Conservation (phyloP, 306 rosid genomes). For the Acacia melanoxylon region DNA sequence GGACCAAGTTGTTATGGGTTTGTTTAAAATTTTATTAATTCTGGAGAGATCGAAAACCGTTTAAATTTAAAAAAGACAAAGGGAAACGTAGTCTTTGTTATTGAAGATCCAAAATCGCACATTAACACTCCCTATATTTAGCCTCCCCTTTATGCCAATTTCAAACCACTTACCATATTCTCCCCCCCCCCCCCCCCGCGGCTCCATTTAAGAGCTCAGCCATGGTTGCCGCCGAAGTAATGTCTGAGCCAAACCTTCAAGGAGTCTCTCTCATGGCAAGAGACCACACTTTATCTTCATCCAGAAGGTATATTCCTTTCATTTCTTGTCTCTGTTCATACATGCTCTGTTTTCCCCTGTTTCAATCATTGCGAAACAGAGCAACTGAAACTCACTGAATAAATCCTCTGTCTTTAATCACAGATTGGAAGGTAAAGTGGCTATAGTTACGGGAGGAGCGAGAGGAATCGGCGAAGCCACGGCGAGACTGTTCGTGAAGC, state of each 20-base stretch:
- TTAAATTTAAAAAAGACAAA: not conserved
- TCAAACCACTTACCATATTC: not conserved
- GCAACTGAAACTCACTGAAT: not conserved
- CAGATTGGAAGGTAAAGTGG: slow-evolving; percentile 89
- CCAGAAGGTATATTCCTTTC: slow-evolving; percentile 53
- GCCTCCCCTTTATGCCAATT: not conserved
- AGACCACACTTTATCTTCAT: slow-evolving; percentile 43
- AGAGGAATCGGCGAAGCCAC: slow-evolving; percentile 90
- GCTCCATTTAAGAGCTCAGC: not conserved
- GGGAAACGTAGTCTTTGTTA: too few species aligned
- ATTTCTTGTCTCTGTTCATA: not conserved
- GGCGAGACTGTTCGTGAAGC: slow-evolving; percentile 60
- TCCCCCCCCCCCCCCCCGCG: slow-evolving; percentile 23
- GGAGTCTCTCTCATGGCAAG: slow-evolving; percentile 41
- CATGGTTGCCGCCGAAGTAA: slow-evolving; percentile 68
- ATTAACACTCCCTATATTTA: not conserved
- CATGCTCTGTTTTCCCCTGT: not conserved
- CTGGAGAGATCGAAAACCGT: not conserved
- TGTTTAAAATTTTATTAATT: not conserved
- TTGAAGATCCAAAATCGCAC: not conserved
- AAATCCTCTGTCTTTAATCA: not conserved
- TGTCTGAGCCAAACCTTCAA: slow-evolving; percentile 61
- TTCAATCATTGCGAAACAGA: not conserved
- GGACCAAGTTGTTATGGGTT: not conserved
- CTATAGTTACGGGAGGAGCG: slow-evolving; percentile 82